Evolutionary conservation across 805 yeast genomes (phyloP), one percentile per base, ranked within the genome.

Genomic region (Candida qinlingensis): DNA sequence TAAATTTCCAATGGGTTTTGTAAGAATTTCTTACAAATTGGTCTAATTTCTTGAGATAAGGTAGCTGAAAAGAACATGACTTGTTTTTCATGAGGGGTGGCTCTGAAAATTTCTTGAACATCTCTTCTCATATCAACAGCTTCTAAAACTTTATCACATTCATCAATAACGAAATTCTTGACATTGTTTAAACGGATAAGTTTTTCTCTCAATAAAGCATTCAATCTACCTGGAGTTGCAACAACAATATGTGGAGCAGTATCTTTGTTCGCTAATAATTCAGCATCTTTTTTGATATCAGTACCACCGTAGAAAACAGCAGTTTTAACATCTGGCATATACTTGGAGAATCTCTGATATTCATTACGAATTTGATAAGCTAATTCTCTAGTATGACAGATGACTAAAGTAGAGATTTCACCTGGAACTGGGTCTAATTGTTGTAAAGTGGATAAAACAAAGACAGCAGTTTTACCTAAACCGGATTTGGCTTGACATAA

Each of bases 51-150:
- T 66, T 81, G 87, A 42, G 96, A 83, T 61, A 92, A 78, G 48
- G 99, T 92, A 57, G 99, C 99, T 52, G 96, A 87, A 72, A 92
- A 92, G 97, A 92, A 92, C 98, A 94, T 91, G 49, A 94, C 98
- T 76, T 92, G 99, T 73, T 92, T 92, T 69, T 92, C 96, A 72
- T 87, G 96, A 57, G 99, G 99, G 45, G 99, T 92, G 53, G 87
- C 87, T 71, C 97, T 85, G 83, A 94, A 92, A 56, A 94, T 87
- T 67, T 92, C 98, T 77, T 92, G 99, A 51, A 92, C 97, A 66
- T 92, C 99, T 70, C 96, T 85, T 78, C 99, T 87, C 99, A 92
- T 92, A 63, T 86, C 95, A 63, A 84, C 64, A 48, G 82, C 75
- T 75, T 94, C 98, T 69, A 92, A 79, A 49, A 92, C 98, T 74